phyloP scores from a whole-genome alignment of 805 yeast genomes.

The Groenewaldozyma tartarivorans region DNA sequence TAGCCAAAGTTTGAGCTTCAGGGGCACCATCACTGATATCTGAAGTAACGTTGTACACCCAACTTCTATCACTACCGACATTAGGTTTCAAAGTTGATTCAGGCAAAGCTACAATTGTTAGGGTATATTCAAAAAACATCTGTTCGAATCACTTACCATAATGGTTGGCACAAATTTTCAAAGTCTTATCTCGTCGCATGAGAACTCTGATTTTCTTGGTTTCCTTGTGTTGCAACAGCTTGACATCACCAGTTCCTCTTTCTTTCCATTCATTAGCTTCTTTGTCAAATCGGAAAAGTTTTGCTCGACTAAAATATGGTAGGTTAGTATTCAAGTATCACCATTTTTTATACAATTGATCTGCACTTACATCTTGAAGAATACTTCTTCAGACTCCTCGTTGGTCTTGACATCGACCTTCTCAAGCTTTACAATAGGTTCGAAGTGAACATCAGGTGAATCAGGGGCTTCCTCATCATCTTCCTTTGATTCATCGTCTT shows the following conservation, averaged over 20 bases:
- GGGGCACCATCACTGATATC: conserved; percentile 94
- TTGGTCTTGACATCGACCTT: conserved; percentile 94
- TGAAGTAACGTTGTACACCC: conserved; percentile 94
- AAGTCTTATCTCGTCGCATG: conserved; percentile 98
- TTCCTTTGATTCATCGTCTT: conserved; percentile 18
- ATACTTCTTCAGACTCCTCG: conserved; percentile 80
- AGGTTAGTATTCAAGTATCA: neutral
- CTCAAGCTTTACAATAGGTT: conserved; percentile 90
- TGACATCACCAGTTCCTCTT: conserved; percentile 98
- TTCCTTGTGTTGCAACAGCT: conserved; percentile 82
- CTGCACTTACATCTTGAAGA: conserved; percentile 52
- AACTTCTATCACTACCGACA: conserved; percentile 94
- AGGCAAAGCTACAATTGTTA: conserved; percentile 31
- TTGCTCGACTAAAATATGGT: conserved; percentile 50
- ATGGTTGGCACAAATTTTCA: conserved; percentile 97
- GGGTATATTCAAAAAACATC: neutral
- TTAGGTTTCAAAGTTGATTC: conserved; percentile 82
- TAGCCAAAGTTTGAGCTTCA: conserved; percentile 93
- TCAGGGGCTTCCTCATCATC: conserved; percentile 56
- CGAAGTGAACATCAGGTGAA: conserved; percentile 83
- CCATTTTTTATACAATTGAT: neutral
- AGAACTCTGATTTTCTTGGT: conserved; percentile 77
- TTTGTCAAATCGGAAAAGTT: conserved; percentile 79
- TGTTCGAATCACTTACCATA: conserved; percentile 24
- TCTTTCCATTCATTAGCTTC: conserved; percentile 96